A percentile compares a stretch with the other conserved stretches of the same genome.
These are phyloP conservation scores for Paspalum vaginatum DNA, from an alignment of 176 grass and related monocot genomes.

Conservation along the genomic window DNA sequence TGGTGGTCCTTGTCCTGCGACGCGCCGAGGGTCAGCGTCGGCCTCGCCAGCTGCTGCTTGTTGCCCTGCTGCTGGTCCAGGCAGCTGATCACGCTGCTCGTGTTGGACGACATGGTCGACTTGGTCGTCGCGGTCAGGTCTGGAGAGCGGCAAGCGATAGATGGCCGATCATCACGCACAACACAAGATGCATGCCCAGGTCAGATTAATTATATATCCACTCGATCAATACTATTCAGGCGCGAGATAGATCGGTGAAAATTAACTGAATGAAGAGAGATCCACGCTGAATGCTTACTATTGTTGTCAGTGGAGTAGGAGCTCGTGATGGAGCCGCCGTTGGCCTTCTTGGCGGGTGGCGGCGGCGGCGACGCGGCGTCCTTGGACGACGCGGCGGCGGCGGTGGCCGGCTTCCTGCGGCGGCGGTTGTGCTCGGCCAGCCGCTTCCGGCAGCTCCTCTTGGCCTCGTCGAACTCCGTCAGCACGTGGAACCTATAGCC, in stretches of 20 bases:
- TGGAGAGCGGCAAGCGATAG: too few species aligned
- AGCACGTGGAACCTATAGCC: constrained; percentile 69
- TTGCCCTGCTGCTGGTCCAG: constrained; percentile 41
- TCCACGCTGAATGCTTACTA: constrained; percentile 29
- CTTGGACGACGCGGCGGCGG: background rate
- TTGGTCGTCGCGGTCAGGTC: constrained; percentile 29
- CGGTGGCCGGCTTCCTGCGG: constrained; percentile 60
- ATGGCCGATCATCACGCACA: too few species aligned
- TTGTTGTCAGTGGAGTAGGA: constrained; percentile 49
- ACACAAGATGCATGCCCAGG: background rate
- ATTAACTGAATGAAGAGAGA: too few species aligned
- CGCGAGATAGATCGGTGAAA: too few species aligned
- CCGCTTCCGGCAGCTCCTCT: constrained; percentile 78
- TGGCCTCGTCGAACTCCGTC: constrained; percentile 72
- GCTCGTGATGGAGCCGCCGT: constrained; percentile 8
- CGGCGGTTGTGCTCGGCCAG: constrained; percentile 86
- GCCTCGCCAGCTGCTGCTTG: constrained; percentile 33
- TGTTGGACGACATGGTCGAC: constrained; percentile 61
- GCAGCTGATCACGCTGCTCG: constrained; percentile 58
- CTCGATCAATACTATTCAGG: too few species aligned
- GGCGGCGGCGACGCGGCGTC: constrained; percentile 30
- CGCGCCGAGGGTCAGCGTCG: constrained; percentile 52
- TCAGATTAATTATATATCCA: background rate
- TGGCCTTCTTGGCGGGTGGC: constrained; percentile 40
- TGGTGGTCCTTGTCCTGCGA: constrained; percentile 21